Base-by-base conservation (phyloP, 768 basidiomycete genomes). In the Butyriboletus loyo region DNA sequence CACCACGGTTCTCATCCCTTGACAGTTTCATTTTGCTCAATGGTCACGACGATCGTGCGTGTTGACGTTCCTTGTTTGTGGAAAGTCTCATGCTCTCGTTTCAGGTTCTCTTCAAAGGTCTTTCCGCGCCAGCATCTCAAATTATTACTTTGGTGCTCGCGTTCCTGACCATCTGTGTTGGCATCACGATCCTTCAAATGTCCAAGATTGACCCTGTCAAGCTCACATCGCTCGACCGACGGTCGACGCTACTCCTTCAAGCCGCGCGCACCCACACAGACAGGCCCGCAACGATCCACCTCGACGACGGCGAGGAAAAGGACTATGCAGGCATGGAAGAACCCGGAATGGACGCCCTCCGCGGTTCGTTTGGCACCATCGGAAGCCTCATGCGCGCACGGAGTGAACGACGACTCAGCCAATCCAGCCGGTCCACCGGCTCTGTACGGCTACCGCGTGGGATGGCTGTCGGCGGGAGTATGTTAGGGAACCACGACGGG, bases 101-200 rank as follows among this genome's bases (percentile, higher is more conserved):
- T 9, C 53, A 87, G 85, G 86, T 97, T 50, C 82, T 98, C 25
- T 95, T 90, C 77, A 80, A 93, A 76, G 96, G 96, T 37, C 83
- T 98, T 52, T 76, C 86, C 42, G 87, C 94, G 2, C 78, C 85
- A 3, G 84, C 79, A 0, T 72, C 81, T 2, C 82, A 89, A 59
- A 94, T 99, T 48, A 78, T 98, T 46, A 97, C 94, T 2, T 80
- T 98, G 52, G 87, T 96, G 24, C 81, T 96, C 79, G 95, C 84
- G 8, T 98, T 99, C 77, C 70, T 97, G 56, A 84, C 89, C 53
- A 95, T 95, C 49, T 92, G 89, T 64, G 73, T 92, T 21, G 96
- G 96, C 19, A 98, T 98, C 68, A 89, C 89, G 28, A 85, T 99
- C 57, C 84, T 99, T 8, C 97, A 99, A 72, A 87, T 96, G 82